Base-by-base conservation (phyloP, 805 yeast species). In the Metschnikowia koreensis region DNA sequence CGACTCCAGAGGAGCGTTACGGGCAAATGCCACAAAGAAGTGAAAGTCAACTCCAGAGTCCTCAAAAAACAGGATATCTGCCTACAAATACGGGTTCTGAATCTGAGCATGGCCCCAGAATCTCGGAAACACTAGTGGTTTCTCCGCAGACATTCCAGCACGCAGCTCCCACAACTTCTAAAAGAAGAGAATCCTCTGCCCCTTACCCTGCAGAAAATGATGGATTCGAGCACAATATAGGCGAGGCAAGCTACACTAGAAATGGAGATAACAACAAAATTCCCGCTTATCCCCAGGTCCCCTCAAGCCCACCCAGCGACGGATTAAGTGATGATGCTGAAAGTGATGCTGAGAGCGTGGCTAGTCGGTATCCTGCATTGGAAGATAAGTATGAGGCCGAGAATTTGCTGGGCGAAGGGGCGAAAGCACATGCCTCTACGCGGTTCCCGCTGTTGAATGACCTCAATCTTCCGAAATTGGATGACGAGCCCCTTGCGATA, bases 371-470 rank as follows among this genome's bases (percentile, higher is more conserved):
- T 38, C 63, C 63, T 7, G 57, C 56, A 1, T 28, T 58, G 13
- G 62, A 43, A 34, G 54, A 38, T 1, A 42, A 40, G 26, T 50
- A 46, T 28, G 29, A 38, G 3, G 22, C 44, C 27, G 44, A 41
- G 15, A 36, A 41, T n/a, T 29, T 29, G 34, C 29, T n/a, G 29
- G 27, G 16, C 38, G 52, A 11, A 8, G 46, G 44, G 4, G 36
- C 48, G n/a, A 48, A 29, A 10, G 54, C 52, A 39, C 59, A 55
- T 34, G 62, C 61, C 1, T 42, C 55, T 4, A 46, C 48, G 28
- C 37, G 63, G 40, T 60, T 52, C 29, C 61, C 61, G 12, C 49
- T 60, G 38, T 43, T 65, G 15, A 63, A 58, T 22, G 54, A 56
- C 15, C 45, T 53, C 44, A 46, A 56, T n/a, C 52, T 48, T 27